phyloP scores from a whole-genome alignment of 768 basidiomycete species.

The Royoungia palumana region DNA sequence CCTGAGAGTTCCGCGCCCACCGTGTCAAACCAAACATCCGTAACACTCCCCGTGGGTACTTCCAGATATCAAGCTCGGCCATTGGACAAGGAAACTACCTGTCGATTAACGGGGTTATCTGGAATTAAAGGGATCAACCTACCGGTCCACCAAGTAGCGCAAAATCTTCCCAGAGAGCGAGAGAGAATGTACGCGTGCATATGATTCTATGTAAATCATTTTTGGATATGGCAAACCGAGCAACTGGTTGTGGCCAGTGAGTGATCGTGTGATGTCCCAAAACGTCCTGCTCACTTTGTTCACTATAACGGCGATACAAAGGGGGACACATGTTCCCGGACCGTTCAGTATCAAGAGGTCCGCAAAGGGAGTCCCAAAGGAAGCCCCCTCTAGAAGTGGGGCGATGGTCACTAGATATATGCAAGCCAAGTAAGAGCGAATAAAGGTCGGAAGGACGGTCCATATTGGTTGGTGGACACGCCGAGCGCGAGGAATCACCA shows the following conservation, averaged over 20 bases:
- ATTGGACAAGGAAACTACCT: constrained; percentile 83
- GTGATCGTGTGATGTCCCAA: not conserved
- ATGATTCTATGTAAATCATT: constrained; percentile 89
- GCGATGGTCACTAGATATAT: constrained; percentile 56
- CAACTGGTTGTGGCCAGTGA: constrained; percentile 47
- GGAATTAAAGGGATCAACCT: constrained; percentile 52
- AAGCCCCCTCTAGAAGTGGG: constrained; percentile 39
- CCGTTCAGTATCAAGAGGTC: constrained; percentile 90
- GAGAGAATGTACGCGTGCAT: constrained; percentile 78
- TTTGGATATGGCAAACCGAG: constrained; percentile 67
- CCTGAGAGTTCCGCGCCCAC: not conserved
- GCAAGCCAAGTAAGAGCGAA: constrained; percentile 57
- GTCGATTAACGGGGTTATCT: constrained; percentile 1
- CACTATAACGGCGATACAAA: constrained; percentile 68
- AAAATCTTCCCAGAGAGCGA: constrained; percentile 85
- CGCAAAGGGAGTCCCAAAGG: constrained; percentile 39
- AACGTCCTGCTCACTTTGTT: constrained; percentile 54
- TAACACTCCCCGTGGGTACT: constrained; percentile 46
- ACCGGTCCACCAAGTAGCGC: constrained; percentile 79
- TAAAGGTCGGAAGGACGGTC: constrained; percentile 64
- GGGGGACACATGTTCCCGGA: constrained; percentile 86
- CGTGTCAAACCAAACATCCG: constrained; percentile 62
- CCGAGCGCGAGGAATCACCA: constrained; percentile 83
- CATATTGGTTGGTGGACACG: constrained; percentile 77
- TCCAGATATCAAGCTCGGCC: constrained; percentile 58